Conservation (phyloP, 2,329 filamentous ascomycete genomes). For the Ophiostoma ulmi region DNA sequence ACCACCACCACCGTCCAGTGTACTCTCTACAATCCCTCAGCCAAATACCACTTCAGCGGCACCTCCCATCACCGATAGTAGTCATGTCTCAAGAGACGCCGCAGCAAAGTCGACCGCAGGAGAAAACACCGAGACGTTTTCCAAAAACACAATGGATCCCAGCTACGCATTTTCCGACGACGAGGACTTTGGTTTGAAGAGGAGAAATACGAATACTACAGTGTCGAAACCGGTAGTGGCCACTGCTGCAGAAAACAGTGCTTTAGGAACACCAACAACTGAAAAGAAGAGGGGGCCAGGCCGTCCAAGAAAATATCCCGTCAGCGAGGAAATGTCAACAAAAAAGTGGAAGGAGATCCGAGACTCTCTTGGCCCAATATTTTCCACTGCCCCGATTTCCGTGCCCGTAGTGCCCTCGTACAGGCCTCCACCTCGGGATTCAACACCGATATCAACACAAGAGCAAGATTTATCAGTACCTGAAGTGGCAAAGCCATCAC, state of each 20-base stretch:
- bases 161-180: conserved; percentile 37
- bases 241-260: not conserved
- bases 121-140: conserved; percentile 16
- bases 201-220: not conserved
- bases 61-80: not conserved
- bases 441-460: not conserved
- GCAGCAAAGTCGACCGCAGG: not conserved
- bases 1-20: not conserved
- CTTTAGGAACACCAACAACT: not conserved
- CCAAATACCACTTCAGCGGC: not conserved
- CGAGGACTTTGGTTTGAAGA: conserved; percentile 29
- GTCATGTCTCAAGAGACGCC: not conserved
- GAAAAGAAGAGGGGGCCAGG: not conserved
- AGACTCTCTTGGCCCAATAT: not conserved
- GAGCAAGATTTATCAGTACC: not conserved
- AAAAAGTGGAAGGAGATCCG: not conserved
- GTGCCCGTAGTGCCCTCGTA: not conserved
- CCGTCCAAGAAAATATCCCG: not conserved
- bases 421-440: not conserved
- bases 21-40: not conserved
- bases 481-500: not conserved
- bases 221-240: not conserved
- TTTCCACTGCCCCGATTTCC: not conserved
- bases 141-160: conserved; percentile 29
- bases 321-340: not conserved